phyloP scores from a whole-genome alignment of 306 rosid species.

The peach (Prunus persica) region DNA sequence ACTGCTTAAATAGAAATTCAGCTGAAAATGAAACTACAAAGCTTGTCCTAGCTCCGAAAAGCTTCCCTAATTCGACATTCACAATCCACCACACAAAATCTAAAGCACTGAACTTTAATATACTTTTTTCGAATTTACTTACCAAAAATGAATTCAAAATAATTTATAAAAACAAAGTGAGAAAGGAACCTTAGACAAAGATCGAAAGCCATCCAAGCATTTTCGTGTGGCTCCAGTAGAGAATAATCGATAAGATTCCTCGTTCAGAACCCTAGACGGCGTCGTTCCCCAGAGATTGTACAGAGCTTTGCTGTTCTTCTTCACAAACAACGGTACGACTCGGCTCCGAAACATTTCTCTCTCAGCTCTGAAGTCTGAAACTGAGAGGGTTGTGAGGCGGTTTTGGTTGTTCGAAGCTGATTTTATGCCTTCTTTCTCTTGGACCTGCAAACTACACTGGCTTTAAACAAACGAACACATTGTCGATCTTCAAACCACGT shows the following conservation, averaged over 20 bases:
- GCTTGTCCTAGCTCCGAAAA: neutral
- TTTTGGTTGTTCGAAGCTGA: neutral
- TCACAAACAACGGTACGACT: conserved; percentile 17
- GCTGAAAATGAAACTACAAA: neutral
- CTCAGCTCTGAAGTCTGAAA: neutral
- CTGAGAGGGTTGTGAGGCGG: neutral
- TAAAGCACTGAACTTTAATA: neutral
- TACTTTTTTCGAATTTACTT: neutral
- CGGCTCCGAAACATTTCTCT: conserved; percentile 26
- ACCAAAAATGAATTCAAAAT: neutral
- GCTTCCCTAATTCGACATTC: neutral
- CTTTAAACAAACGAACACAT: neutral
- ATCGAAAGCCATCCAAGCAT: conserved; percentile 7
- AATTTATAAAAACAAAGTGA: neutral
- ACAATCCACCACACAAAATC: neutral
- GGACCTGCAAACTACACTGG: neutral
- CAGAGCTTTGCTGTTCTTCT: conserved; percentile 21
- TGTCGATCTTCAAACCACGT: no score
- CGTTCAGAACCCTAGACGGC: neutral
- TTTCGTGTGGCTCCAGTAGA: conserved; percentile 6
- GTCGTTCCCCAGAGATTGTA: conserved; percentile 8
- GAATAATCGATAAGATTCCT: conserved; percentile 8
- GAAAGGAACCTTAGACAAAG: conserved; percentile 15
- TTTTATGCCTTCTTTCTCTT: neutral
- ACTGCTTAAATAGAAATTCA: neutral